Base-by-base conservation (phyloP, 1,284 basidiomycete genomes). In the Sporisorium graminicola region DNA sequence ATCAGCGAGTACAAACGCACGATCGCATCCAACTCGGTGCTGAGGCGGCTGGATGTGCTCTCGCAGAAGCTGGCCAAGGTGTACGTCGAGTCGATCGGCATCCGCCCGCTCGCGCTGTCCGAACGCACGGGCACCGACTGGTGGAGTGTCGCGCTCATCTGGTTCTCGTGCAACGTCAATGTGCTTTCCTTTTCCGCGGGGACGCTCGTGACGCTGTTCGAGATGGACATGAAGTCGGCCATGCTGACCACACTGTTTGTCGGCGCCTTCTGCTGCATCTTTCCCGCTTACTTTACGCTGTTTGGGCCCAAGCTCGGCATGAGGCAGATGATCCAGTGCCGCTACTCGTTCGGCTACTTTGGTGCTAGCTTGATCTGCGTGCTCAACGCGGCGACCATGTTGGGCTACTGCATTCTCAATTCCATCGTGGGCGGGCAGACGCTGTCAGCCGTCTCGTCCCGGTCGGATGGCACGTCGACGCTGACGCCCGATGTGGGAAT, bases 401-500 rank as follows among this genome's bases (percentile, higher is more conserved):
- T 82, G 33, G 82, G 82, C 6, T 85, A 82, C 61, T 74, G 62
- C 67, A 91, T 93, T 58, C 87, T 95, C 69, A 53, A 92, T 93
- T 12, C 89, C 90, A 22, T 88, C 56, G 80, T 87, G 3, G 87
- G 77, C 58, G 72, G 87, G 86, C 83, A 87, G 84, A 73, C 88
- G n/a, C 57, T 88, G 14, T 83, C 82, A 13, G 86, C 87, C 10
- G 86, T 88, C 43, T 85, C 83, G 16, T 66, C 85, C 27, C 79
- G 80, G 16, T 50, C 27, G 1, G 42, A 53, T 46, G 58, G 65
- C 13, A 49, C 13, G 1, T 52, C 62, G 3, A 68, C 61, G 35
- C 81, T 88, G 10, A 86, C 86, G 1, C 82, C 87, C 22, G 86
- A 84, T 44, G 92, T 96, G 16, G 95, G 95, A 0, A 98, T 98